Evolutionary conservation across 176 grass and related monocot species (phyloP).

Genomic region (Oryza meyeriana): DNA sequence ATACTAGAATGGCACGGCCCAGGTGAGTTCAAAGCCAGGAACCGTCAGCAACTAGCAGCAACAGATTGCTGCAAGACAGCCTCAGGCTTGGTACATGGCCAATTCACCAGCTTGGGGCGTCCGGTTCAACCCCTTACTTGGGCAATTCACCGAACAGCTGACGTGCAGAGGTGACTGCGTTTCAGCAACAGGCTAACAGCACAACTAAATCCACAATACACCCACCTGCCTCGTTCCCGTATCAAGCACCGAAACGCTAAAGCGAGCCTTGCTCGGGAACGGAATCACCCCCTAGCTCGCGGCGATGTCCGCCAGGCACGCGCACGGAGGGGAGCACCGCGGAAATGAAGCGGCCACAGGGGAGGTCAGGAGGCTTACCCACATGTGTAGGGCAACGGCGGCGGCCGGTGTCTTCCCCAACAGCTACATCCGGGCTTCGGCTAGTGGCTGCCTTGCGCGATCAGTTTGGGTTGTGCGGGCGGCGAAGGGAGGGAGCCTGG

Average conservation of each 20-base stretch:
- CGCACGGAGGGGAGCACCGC: not conserved
- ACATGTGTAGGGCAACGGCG: too few species aligned
- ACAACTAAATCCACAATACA: not conserved
- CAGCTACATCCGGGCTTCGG: too few species aligned
- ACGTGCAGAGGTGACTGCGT: not conserved
- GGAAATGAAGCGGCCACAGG: not conserved
- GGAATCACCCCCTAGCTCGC: too few species aligned
- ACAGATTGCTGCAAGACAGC: not conserved
- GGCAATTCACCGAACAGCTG: not conserved
- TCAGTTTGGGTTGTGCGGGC: too few species aligned
- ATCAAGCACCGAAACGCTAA: not conserved
- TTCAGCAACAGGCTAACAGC: not conserved
- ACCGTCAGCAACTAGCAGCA: not conserved
- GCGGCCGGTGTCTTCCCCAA: too few species aligned
- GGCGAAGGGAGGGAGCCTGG: too few species aligned
- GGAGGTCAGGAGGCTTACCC: not conserved
- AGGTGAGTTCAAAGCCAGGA: not conserved
- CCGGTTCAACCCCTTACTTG: not conserved
- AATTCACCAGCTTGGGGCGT: not conserved
- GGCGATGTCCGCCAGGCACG: not conserved
- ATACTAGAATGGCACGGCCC: too few species aligned
- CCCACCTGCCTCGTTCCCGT: not conserved
- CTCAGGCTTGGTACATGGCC: not conserved
- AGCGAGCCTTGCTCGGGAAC: too few species aligned
- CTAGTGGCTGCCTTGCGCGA: too few species aligned